These are phyloP conservation scores for Giardia duodenalis DNA, from an alignment of 208 protist species.

Conservation along the genomic window DNA sequence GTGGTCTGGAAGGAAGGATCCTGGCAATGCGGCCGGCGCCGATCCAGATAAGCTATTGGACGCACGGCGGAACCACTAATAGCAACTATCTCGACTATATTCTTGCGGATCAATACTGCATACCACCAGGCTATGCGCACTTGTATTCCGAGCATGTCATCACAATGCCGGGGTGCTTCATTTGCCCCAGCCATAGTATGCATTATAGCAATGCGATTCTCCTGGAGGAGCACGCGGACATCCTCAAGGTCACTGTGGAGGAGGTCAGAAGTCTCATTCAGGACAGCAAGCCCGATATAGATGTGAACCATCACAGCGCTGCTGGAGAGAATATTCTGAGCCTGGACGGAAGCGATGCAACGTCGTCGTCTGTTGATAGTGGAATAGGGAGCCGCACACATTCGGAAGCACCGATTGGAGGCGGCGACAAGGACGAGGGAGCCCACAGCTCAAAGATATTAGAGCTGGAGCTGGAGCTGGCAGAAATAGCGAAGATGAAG, in stretches of 20 bases:
- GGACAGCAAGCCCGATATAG: too few species aligned
- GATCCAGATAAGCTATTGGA: conserved; percentile 1
- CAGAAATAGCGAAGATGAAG: neutral
- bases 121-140: neutral
- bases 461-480: too few species aligned
- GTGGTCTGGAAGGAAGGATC: neutral
- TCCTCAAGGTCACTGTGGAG: neutral
- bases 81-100: neutral
- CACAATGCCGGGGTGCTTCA: neutral
- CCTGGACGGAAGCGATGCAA: neutral
- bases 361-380: neutral
- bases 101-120: neutral
- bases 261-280: neutral
- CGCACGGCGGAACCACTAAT: neutral
- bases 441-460: too few species aligned
- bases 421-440: neutral
- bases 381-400: neutral
- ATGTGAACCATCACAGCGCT: too few species aligned
- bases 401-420: neutral
- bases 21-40: neutral
- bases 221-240: neutral
- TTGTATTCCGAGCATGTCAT: neutral
- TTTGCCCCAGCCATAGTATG: neutral
- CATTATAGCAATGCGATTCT: neutral
- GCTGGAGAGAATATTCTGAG: too few species aligned